Evolutionary conservation across 2,329 filamentous ascomycete genomes (phyloP), one percentile per base, ranked within the genome.

Genomic region (Cordyceps sp.): DNA sequence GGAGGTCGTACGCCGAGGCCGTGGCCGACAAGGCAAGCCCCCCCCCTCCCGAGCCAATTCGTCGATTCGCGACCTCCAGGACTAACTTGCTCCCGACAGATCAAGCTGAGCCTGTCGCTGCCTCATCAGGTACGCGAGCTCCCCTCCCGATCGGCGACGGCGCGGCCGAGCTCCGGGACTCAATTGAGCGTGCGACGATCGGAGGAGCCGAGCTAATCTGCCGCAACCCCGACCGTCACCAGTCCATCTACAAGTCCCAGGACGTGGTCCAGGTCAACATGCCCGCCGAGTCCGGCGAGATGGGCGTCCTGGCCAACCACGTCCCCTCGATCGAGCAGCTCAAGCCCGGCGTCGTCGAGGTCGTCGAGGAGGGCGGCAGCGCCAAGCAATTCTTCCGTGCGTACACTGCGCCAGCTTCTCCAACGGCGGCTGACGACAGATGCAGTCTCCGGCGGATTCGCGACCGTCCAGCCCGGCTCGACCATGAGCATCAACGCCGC

Each of bases 231-330:
- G 14, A 6, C 8, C 16, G 41, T 39, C 2, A 10, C 7, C 54
- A 85, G 80, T 63, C 78, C 49, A 64, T 78, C 62, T 77, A 71
- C 67, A 71, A 70, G 59, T 75, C 64, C 46, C 64, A 73, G 50
- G 69, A 72, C 53, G 70, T 76, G 54, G 77, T 96, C 54, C 90
- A 98, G 69, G 90, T 98, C 69, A 98, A 98, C 74, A 78, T 98
- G 53, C 80, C 90, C 58, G 90, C 90, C 54, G 90, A 93, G 61
- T 92, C 86, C 41, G 90, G 90, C 58, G 90, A 96, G 51, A 98
- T 98, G 90, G 90, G 90, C 80, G 79, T 98, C 50, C 80, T 98
- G 55, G 90, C 90, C 58, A 92, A 90, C 72, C 90, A 98, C 74
- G 90, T 98, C 51, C 86, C 90, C 43, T 85, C 86, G 40, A 96